phyloP scores from a whole-genome alignment of 2,329 filamentous ascomycete species.

The Nigrograna mackinnonii region DNA sequence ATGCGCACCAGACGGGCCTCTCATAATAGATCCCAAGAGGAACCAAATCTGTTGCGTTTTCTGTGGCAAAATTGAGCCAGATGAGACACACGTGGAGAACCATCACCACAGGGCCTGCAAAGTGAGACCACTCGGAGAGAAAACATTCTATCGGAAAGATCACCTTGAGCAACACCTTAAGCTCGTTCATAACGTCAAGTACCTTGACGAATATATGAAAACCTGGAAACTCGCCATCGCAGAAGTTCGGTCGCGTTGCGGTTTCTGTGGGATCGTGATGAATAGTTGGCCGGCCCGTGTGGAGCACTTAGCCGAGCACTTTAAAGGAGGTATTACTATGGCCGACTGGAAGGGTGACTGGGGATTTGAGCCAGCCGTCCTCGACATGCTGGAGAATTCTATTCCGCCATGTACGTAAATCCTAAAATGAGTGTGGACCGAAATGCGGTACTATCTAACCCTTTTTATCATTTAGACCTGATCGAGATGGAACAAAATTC shows the following conservation, averaged over 20 bases:
- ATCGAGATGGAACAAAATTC: not conserved
- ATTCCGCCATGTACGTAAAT: slow-evolving; percentile 11
- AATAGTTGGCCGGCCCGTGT: not conserved
- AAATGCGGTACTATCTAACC: not conserved
- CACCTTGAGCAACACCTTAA: slow-evolving; percentile 4
- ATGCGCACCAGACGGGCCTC: slow-evolving; percentile 3
- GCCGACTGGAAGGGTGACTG: slow-evolving; percentile 3
- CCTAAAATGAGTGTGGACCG: slow-evolving; percentile 4
- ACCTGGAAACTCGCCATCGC: not conserved
- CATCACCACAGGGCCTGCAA: not conserved
- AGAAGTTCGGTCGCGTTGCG: not conserved
- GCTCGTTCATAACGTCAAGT: slow-evolving; percentile 2
- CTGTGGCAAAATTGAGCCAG: not conserved
- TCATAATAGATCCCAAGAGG: too few species aligned
- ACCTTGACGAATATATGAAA: not conserved
- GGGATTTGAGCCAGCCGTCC: not conserved
- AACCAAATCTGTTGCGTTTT: not conserved
- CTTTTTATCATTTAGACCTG: not conserved
- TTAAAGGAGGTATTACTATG: slow-evolving; percentile 1
- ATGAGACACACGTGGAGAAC: not conserved
- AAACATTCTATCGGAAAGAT: slow-evolving; percentile 7
- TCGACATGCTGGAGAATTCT: slow-evolving; percentile 2
- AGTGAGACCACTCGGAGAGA: not conserved
- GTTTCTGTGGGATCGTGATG: not conserved
- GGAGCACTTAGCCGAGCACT: slow-evolving; percentile 5